Conservation (phyloP, 2,329 filamentous ascomycete genomes). For the Colletotrichum lentis region DNA sequence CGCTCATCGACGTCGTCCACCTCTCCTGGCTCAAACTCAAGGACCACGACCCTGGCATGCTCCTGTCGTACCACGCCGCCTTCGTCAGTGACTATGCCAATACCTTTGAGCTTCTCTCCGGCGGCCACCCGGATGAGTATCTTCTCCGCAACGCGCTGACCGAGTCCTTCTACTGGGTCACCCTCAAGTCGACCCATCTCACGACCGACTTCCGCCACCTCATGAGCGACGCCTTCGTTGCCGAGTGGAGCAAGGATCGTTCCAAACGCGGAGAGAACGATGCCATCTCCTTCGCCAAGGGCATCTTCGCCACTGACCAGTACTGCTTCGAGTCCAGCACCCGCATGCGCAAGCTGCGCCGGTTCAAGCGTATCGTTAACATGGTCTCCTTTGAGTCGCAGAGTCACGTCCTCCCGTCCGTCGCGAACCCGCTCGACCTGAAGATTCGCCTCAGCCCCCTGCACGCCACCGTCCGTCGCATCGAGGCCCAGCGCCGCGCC, state of each 20-base stretch:
- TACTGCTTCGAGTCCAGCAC: slow-evolving; percentile 21
- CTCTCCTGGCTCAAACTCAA: slow-evolving; percentile 15
- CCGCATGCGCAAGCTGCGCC: slow-evolving; percentile 16
- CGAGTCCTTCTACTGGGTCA: slow-evolving; percentile 32
- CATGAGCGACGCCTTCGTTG: slow-evolving; percentile 11
- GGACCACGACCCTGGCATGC: slow-evolving; percentile 5
- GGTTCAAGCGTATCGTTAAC: slow-evolving; percentile 25
- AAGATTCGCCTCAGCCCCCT: neutral
- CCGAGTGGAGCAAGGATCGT: slow-evolving; percentile 14
- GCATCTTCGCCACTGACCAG: slow-evolving; percentile 25
- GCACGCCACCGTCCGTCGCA: neutral
- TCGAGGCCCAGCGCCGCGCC: neutral
- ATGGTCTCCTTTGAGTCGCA: neutral
- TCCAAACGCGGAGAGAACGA: neutral
- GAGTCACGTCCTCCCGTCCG: slow-evolving; percentile 13
- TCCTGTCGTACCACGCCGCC: slow-evolving; percentile 1
- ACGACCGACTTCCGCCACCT: neutral
- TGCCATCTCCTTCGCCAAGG: slow-evolving; percentile 1
- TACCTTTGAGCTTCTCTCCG: slow-evolving; percentile 14
- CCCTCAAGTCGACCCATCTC: neutral
- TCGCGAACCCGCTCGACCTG: neutral
- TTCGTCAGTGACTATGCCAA: slow-evolving; percentile 26
- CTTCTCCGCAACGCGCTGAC: slow-evolving; percentile 21
- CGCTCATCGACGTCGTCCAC: slow-evolving; percentile 12
- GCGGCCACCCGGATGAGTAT: slow-evolving; percentile 25